Base-by-base conservation (phyloP, 2,329 filamentous ascomycete genomes). In the Daldinia eschscholtzii region DNA sequence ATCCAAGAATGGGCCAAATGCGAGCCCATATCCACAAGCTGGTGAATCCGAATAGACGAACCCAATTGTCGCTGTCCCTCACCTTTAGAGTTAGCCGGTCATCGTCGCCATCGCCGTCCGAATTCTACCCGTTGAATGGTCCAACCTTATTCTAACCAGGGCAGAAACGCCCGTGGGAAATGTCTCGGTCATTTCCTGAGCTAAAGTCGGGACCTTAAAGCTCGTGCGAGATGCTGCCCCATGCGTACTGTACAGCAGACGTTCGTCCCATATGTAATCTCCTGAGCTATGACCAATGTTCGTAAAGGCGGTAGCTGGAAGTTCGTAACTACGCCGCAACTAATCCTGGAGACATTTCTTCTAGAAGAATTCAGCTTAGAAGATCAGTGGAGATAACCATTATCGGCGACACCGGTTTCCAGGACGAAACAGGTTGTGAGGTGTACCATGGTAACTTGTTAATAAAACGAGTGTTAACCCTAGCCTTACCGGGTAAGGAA, bases 401-500 rank as follows among this genome's bases (percentile, higher is more conserved):
- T 55, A 30, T 55, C 52, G 52, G 52, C 52, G 30, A 55, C 52
- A 55, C 30, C 52, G 52, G 52, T 55, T 35, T 23, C 52, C 52
- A 10, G 52, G 52, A 23, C 30, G 10, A 55, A 35, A 55, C 30
- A 23, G 13, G 33, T 4, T 37, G 33, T 33, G n/a, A 37, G 37
- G 2, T 39, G 52, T 35, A 55, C 30, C 37, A 42, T 33, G 55
- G 46, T 33, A 33, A 18, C 13, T 37, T 20, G 2, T 28, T n/a
- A 41, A 42, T 26, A 23, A 63, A 58, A 55, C 1, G n/a, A 5
- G 53, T 50, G 30, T 64, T 23, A 39, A 68, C 13, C 41, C 59
- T 59, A 62, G 52, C 46, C 61, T 57, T 62, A 42, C 42, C 46
- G 23, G 39, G 57, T 42, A 52, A 52, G 55, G 39, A 42, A 13